phyloP scores from a whole-genome alignment of 805 yeast species.

The Zygoascus tannicola region DNA sequence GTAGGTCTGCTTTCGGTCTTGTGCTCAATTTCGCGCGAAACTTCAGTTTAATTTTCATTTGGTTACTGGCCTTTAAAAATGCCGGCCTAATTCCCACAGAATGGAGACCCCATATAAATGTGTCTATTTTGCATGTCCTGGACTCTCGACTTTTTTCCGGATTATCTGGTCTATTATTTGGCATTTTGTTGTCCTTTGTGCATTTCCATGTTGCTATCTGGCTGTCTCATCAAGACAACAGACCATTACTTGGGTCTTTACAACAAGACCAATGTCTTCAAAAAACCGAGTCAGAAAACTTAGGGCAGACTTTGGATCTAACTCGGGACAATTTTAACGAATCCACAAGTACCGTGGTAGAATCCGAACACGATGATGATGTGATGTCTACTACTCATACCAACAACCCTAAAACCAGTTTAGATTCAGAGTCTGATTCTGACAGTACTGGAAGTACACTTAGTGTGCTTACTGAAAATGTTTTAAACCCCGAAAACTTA shows the following conservation, averaged over 20 bases:
- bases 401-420: not conserved
- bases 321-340: not conserved
- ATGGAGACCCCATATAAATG: slow-evolving; percentile 46
- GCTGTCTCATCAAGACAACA: not conserved
- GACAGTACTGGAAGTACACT: not conserved
- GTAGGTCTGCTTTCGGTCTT: slow-evolving; percentile 4
- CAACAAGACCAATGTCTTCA: not conserved
- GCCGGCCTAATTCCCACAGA: slow-evolving; percentile 42
- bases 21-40: slow-evolving; percentile 5
- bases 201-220: slow-evolving; percentile 1
- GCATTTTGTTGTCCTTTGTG: slow-evolving; percentile 1
- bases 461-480: not conserved
- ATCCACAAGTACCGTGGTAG: not conserved
- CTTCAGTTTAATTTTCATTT: slow-evolving; percentile 23
- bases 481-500: not conserved
- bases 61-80: slow-evolving; percentile 13
- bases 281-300: not conserved
- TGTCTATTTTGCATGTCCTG: slow-evolving; percentile 35
- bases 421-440: not conserved
- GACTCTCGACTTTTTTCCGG: slow-evolving; percentile 30
- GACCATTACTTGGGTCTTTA: not conserved
- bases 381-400: not conserved
- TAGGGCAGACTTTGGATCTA: too few relatives aligned
- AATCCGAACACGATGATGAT: not conserved
- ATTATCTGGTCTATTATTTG: slow-evolving; percentile 12